Conservation (phyloP, 441 rosid genomes). For the Hura crepitans region DNA sequence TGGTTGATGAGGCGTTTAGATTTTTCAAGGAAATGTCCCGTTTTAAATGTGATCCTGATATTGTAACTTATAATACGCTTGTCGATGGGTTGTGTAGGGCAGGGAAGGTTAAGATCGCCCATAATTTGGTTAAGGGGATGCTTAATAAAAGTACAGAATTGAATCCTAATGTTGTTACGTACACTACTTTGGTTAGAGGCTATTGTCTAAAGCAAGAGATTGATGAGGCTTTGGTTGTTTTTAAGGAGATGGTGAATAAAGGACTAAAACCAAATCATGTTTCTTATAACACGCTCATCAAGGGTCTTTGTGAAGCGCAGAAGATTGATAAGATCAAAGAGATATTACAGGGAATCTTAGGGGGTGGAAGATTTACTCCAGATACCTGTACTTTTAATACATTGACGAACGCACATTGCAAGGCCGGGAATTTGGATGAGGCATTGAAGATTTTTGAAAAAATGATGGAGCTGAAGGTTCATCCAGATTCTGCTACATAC, state of each 20-base stretch:
- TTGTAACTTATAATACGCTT: constrained; percentile 70
- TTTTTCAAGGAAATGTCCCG: constrained; percentile 55
- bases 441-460: constrained; percentile 51
- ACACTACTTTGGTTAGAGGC: constrained; percentile 76
- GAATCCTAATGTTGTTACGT: constrained; percentile 64
- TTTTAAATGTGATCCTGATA: constrained; percentile 55
- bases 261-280: constrained; percentile 58
- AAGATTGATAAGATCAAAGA: constrained; percentile 56
- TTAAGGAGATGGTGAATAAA: constrained; percentile 44
- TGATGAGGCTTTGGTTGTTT: constrained; percentile 57
- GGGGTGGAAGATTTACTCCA: constrained; percentile 45
- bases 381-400: constrained; percentile 76
- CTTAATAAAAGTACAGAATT: constrained; percentile 35
- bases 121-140: constrained; percentile 70
- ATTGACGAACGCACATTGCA: constrained; percentile 58
- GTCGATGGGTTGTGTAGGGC: constrained; percentile 80
- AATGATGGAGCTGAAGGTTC: constrained; percentile 47
- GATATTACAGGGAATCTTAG: constrained; percentile 37
- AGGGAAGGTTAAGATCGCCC: constrained; percentile 68
- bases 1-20: constrained; percentile 65
- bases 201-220: constrained; percentile 62
- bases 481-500: constrained; percentile 73
- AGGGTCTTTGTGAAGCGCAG: constrained; percentile 64
- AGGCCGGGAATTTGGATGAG: constrained; percentile 51
- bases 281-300: constrained; percentile 63